Percentiles rank a stretch among this genome's conserved stretches.
Evolutionary conservation across 495 filamentous ascomycete species (phyloP).

Genomic region (Xylaria castorea): DNA sequence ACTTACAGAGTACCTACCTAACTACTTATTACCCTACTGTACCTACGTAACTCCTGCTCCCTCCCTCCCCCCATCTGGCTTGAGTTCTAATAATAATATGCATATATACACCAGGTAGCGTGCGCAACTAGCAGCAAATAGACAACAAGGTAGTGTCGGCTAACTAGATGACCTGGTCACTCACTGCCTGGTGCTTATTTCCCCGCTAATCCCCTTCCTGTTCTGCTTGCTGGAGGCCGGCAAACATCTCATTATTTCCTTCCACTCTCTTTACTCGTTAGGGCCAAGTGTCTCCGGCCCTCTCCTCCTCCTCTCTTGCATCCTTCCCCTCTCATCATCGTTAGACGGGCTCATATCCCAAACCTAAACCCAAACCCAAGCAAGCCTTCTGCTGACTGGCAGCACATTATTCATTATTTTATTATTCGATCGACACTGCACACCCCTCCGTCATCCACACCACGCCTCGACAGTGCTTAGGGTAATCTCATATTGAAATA

Average conservation of each 20-base stretch:
- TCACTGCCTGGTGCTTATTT: constrained; percentile 19
- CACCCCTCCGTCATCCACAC: constrained; percentile 3
- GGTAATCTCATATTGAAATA: constrained; percentile 25
- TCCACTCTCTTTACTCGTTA: constrained; percentile 20
- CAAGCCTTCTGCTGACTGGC: constrained; percentile 22
- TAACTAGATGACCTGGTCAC: background rate
- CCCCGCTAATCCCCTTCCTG: constrained; percentile 21
- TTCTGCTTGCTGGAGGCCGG: background rate
- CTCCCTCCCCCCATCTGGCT: background rate
- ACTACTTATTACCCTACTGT: background rate
- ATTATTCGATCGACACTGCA: constrained; percentile 8
- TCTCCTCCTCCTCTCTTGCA: constrained; percentile 16
- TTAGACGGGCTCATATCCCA: constrained; percentile 1
- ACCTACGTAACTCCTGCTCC: background rate
- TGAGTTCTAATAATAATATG: constrained; percentile 10
- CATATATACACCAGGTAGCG: background rate
- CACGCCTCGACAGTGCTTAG: constrained; percentile 5
- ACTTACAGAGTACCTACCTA: background rate
- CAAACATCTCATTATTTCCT: background rate
- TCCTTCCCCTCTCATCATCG: constrained; percentile 17
- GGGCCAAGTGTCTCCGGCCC: constrained; percentile 14
- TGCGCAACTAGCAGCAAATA: constrained; percentile 9
- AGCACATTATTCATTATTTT: background rate
- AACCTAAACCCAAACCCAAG: background rate
- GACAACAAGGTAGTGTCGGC: constrained; percentile 9